These are phyloP conservation scores for Dalbergia oliveri DNA, from an alignment of 306 rosid species.

Conservation along the genomic window DNA sequence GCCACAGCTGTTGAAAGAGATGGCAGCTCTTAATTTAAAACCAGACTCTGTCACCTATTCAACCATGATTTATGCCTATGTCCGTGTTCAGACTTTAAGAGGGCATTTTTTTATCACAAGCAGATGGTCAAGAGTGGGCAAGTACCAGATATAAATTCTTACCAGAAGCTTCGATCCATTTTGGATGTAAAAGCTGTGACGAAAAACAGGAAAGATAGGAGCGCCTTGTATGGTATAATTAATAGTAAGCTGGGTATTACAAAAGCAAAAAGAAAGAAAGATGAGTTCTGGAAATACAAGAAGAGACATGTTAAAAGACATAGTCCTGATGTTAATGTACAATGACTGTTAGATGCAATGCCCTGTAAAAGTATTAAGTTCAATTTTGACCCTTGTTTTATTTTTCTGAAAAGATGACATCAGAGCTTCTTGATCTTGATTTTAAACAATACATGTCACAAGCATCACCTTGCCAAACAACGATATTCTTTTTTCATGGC, in stretches of 20 bases:
- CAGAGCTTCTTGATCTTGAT: constrained; percentile 32
- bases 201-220: constrained; percentile 77
- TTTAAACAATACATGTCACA: not conserved
- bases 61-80: constrained; percentile 83
- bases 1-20: constrained; percentile 82
- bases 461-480: not conserved
- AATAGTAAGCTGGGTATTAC: constrained; percentile 64
- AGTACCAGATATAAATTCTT: constrained; percentile 68
- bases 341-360: constrained; percentile 25
- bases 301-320: constrained; percentile 44
- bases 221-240: constrained; percentile 66
- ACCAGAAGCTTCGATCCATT: constrained; percentile 73
- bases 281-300: constrained; percentile 92
- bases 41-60: constrained; percentile 88
- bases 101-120: constrained; percentile 86
- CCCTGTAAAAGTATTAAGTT: constrained; percentile 28
- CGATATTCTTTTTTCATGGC: not conserved
- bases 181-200: constrained; percentile 69
- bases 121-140: constrained; percentile 77
- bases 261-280: constrained; percentile 76
- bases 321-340: constrained; percentile 37
- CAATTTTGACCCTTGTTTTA: constrained; percentile 29
- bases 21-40: constrained; percentile 71
- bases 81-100: constrained; percentile 71
- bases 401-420: constrained; percentile 3